Evolutionary conservation across 371 early-diverging fungal species (phyloP), one percentile per base, ranked within the genome.

Genomic region (Capniomyces stellatus): DNA sequence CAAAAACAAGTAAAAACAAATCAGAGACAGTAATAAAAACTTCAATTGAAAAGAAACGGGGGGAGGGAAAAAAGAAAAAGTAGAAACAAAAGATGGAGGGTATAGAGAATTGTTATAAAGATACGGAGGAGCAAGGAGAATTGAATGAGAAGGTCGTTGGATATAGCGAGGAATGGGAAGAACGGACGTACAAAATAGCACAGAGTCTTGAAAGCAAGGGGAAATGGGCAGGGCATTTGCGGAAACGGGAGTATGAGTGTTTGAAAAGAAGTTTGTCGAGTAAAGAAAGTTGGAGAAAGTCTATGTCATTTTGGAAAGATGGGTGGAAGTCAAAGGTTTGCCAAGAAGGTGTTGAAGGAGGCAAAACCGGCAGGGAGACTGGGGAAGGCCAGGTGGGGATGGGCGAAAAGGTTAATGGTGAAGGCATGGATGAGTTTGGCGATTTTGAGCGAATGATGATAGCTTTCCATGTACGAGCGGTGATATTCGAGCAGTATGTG

Each of bases 401-500:
- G 12, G 6, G 12, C 13, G n/a, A n/a, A 2, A 46, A 27, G 8
- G 28, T 30, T 24, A 31, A 23, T 23, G 35, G 44, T 15, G 21
- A 30, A 39, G 48, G 39, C 4, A 46, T 24, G 19, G 13, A 39
- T 46, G 15, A 21, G 19, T 30, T 15, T 24, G 21, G 31, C 49
- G 46, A 63, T 43, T 25, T 69, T 43, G 46, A 55, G 0, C 57
- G 61, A 28, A 62, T 57, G 18, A 47, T 58, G 13, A 63, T 79
- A 2, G 74, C 75, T 12, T 75, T 78, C 58, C 75, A 83, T 49
- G 76, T 77, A 28, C 74, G 86, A 44, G 63, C 79, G 21, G 77
- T 81, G 71, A 72, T 86, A 4, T 81, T 77, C 60, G 86, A 86
- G 59, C 81, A 83, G 54, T 61, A 77, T 51, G 65, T 78, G 35